Evolutionary conservation across 768 basidiomycete genomes (phyloP), one percentile per base, ranked within the genome.

Genomic region (Podaxis mareebaensis): DNA sequence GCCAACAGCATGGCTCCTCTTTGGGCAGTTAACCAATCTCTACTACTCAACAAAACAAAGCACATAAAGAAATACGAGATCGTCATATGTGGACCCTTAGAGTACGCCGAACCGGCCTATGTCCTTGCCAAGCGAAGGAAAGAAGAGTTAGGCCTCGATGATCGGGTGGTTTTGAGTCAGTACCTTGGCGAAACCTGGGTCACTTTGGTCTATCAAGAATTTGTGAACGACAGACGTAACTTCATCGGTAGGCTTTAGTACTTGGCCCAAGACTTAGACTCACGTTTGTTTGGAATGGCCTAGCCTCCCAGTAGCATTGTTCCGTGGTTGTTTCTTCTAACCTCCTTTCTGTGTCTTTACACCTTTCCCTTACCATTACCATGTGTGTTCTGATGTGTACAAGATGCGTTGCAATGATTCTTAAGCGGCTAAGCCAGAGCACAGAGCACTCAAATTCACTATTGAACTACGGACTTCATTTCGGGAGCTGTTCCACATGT

Each of bases 1-100:
- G 69, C 65, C 28, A 60, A 58, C 55, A 69, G 66, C 58, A 67
- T 64, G 62, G 57, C 60, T 13, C 64, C 67, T 28, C 54, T 59
- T 4, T 73, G 68, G 60, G 72, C 71, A 11, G 65, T 74, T 36
- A 69, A 73, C 46, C 75, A 77, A 65, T 69, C 72, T 28, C 64
- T 57, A 28, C 74, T 72, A 53, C 65, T 77, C 17, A 62, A 64
- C 1, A 52, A 66, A 58, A 67, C 74, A 38, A 26, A 52, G n/a
- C 67, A 64, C 22, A 55, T 77, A 44, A 65, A 73, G 63, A 60
- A 67, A 51, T 58, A 74, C 66, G 70, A 75, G 55, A 68, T 77
- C 26, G 65, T 75, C 10, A 48, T 71, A 17, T 67, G 63, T 49
- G 69, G 68, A 0, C 15, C 39, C 49, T 26, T 54, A 26, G 48